These are phyloP conservation scores for Trichoderma harzianum DNA, from an alignment of 2,329 filamentous ascomycete genomes.

Conservation along the genomic window DNA sequence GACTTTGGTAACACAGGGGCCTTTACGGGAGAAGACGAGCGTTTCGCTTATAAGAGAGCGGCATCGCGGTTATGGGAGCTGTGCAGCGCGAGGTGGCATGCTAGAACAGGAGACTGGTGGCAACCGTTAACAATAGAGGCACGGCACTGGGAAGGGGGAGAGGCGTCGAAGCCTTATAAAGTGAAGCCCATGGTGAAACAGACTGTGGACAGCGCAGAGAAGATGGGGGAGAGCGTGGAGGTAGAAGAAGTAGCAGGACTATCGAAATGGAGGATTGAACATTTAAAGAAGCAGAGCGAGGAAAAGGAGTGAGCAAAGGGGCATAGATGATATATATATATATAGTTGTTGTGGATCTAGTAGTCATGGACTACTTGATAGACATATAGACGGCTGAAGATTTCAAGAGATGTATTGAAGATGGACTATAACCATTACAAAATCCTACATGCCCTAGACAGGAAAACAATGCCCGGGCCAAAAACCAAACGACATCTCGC, in stretches of 20 bases:
- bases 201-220: constrained; percentile 27
- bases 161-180: constrained; percentile 25
- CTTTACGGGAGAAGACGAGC: constrained; percentile 77
- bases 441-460: constrained; percentile 11
- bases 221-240: constrained; percentile 34
- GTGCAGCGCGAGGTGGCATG: constrained; percentile 70
- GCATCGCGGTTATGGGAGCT: constrained; percentile 79
- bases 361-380: neutral
- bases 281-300: constrained; percentile 29
- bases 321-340: neutral
- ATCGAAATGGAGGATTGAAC: constrained; percentile 37
- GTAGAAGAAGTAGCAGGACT: constrained; percentile 39
- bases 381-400: neutral
- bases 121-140: constrained; percentile 61
- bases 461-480: neutral
- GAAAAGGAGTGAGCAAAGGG: neutral
- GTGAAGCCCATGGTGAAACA: constrained; percentile 7
- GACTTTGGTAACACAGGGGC: constrained; percentile 66
- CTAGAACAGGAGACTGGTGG: constrained; percentile 65
- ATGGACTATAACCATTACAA: neutral
- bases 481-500: constrained; percentile 2
- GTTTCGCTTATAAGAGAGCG: constrained; percentile 77
- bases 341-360: neutral
- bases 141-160: constrained; percentile 61
- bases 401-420: neutral